Evolutionary conservation across 78 protist genomes (phyloP), one percentile per base, ranked within the genome.

Genomic region (Dictyostelium capitatum): DNA sequence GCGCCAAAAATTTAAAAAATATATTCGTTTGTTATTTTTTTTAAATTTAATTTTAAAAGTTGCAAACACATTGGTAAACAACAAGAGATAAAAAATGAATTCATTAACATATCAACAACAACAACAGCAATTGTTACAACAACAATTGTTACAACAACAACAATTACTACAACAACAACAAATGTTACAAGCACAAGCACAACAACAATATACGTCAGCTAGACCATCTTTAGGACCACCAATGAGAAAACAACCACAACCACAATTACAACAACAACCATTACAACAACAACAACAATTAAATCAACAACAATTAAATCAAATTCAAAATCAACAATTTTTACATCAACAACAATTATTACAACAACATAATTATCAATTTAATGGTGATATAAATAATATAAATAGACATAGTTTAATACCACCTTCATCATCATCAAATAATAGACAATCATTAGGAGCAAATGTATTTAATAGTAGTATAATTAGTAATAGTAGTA

Each of bases 311-410:
- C 56, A 37, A 37, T 37, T 37, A 37, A 37, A 37, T 37, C 56
- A 51, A 8, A 51, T 14, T 12, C 56, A 51, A 51, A 8, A 65
- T 65, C 28, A 65, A 65, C 73, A 65, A 37, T 30, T 30, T 30
- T 41, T 25, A 65, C 73, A 65, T 25, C 73, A 65, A 65, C 73
- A 65, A 30, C 37, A 30, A 65, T 65, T 65, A 30, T 65, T 65
- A 65, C 73, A 65, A 65, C 73, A 65, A 30, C 73, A 65, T 25
- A 32, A 65, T 25, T 65, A 65, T 14, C 73, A 65, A 65, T 65
- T 65, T 15, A 30, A 23, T 30, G 28, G 28, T 65, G 28, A 65
- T 65, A 12, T 30, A 65, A 59, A 59, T 59, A 59, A 28, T 25
- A 65, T 30, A 46, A 30, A 23, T 65, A 65, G 73, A 32, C 73